Evolutionary conservation across 2,329 filamentous ascomycete genomes (phyloP), one percentile per base, ranked within the genome.

Genomic region (Trichoderma sp.): DNA sequence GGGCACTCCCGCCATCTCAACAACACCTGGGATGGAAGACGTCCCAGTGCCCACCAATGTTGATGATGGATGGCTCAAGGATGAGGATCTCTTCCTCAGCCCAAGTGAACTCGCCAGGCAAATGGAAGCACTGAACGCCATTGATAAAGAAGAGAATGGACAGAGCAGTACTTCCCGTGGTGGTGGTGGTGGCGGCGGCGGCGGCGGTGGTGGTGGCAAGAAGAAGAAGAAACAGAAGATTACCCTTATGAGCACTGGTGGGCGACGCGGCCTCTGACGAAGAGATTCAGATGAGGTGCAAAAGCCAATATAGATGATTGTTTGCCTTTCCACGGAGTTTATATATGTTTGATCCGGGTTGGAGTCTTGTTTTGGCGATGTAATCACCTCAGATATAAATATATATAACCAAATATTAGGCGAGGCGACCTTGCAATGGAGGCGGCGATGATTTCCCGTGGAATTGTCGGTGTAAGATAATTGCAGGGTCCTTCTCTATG

Each of bases 1-100:
- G 94, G 94, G 94, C n/a, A 98, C 94, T 0, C 84, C 87, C 4
- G 88, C 86, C 0, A 81, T 97, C 3, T 81, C 88, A 0, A 80
- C 80, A 1, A 89, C 87, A 4, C 87, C 89, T 2, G 84, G 86
- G 12, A 73, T 88, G 32, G 78, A 78, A 32, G 76, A 83, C 3
- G 70, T 79, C 2, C 56, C 32, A 1, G 68, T 63, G n/a, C 12
- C 73, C 77, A 68, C 69, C 64, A 32, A 69, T 5, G 67, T 64
- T 10, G 88, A 93, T 70, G 94, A 97, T 76, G 94, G 94, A 0
- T 97, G 94, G 94, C 81, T 94, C 17, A 89, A 92, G 73, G 92
- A 90, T 2, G 92, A 97, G 74, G 89, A 90, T 67, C 25, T 69
- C 25, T 50, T 59, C 67, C 76, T 97, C 17, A 82, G 79, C 1